Evolutionary conservation across 2,329 filamentous ascomycete genomes (phyloP), one percentile per base, ranked within the genome.

Genomic region (Colletotrichum echinochloae): DNA sequence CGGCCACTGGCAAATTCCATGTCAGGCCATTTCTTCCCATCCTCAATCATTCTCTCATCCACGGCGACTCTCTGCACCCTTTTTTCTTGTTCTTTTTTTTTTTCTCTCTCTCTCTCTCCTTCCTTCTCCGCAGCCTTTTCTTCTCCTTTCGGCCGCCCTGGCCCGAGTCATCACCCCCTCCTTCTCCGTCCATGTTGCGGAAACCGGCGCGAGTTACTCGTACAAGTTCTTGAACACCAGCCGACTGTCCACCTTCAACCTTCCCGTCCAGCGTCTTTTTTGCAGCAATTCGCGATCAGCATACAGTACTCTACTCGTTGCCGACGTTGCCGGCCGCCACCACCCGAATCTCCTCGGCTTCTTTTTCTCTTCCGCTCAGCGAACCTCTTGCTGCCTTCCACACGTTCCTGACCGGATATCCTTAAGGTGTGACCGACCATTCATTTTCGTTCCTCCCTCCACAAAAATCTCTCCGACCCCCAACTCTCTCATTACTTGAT

Each of bases 21-120:
- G 72, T 74, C 72, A 74, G 72, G 67, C 72, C 72, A 74, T 68
- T 72, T 51, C 52, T 35, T 52, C 64, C 68, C 68, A 61, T 56
- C 51, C 54, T 65, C 55, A 57, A 41, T 60, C 60, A 26, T 28
- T 52, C 46, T 44, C 41, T 61, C 51, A 26, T 48, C 44, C 60
- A 62, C 62, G 60, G 41, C 23, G 54, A 60, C 30, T 52, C 60
- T 70, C 60, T 70, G 49, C 56, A 70, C 55, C 26, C 23, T 52
- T 60, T 65, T 60, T 44, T 60, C 30, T n/a, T n/a, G n/a, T n/a
- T n/a, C n/a, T n/a, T n/a, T n/a, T n/a, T n/a, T n/a, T n/a, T n/a
- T n/a, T n/a, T n/a, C n/a, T n/a, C n/a, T n/a, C n/a, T n/a, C n/a
- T n/a, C n/a, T n/a, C n/a, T n/a, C n/a, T n/a, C n/a, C n/a, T 46